These are phyloP conservation scores for Pichia phayaonensis DNA, from an alignment of 805 yeast species.

Conservation along the genomic window DNA sequence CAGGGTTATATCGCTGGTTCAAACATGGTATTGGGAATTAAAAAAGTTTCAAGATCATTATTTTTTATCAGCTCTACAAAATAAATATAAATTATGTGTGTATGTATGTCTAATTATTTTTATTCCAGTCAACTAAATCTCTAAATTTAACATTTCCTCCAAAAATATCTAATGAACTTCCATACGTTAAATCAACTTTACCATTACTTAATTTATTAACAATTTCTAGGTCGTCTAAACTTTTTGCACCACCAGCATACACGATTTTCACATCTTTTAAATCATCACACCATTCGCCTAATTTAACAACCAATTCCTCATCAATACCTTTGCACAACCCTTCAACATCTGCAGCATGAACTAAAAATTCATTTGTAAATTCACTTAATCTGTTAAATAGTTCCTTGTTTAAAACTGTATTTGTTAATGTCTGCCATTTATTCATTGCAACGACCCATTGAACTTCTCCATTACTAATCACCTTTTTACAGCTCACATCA, in stretches of 20 bases:
- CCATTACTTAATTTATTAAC: constrained; percentile 69
- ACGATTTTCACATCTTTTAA: constrained; percentile 56
- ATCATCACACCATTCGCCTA: constrained; percentile 68
- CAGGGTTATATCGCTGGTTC: neutral
- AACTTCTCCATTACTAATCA: constrained; percentile 22
- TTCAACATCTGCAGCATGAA: constrained; percentile 98
- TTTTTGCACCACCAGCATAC: constrained; percentile 95
- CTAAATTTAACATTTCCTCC: constrained; percentile 84
- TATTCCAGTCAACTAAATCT: constrained; percentile 75
- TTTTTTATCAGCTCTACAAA: neutral
- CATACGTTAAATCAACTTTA: constrained; percentile 85
- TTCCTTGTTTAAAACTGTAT: constrained; percentile 43
- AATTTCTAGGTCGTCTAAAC: constrained; percentile 54
- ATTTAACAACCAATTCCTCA: constrained; percentile 56
- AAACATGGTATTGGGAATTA: neutral
- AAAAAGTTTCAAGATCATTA: neutral
- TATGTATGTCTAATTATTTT: constrained; percentile 1
- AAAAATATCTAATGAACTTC: constrained; percentile 89
- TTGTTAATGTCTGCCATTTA: constrained; percentile 91
- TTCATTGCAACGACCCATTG: constrained; percentile 96
- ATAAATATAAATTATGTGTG: neutral
- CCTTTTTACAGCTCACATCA: constrained; percentile 74
- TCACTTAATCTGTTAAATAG: constrained; percentile 46
- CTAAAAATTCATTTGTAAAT: constrained; percentile 79
- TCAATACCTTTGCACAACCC: constrained; percentile 94